phyloP scores from a whole-genome alignment of 2,329 filamentous ascomycete genomes.

The Venturia asperata region DNA sequence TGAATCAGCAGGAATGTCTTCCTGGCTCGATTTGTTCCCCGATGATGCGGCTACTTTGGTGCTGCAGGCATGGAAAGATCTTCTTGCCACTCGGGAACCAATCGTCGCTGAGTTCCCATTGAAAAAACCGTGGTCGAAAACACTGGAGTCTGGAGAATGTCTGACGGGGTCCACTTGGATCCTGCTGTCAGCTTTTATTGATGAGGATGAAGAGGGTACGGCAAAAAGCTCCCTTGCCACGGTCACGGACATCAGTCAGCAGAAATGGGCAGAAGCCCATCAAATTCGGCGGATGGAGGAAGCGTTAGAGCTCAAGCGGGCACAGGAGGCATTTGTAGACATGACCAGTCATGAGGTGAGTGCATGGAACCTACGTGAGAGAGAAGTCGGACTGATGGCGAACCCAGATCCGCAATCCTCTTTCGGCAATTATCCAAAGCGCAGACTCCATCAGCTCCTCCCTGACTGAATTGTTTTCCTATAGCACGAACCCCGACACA shows the following conservation, averaged over 20 bases:
- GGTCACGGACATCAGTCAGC: conserved; percentile 15
- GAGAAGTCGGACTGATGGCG: neutral
- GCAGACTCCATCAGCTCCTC: conserved; percentile 16
- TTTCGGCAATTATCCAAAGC: conserved; percentile 17
- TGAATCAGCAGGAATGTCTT: neutral
- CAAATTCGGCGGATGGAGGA: conserved; percentile 15
- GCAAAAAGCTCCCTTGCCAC: neutral
- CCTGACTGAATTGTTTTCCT: neutral
- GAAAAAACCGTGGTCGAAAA: neutral
- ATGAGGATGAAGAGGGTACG: conserved; percentile 14
- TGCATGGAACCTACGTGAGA: neutral
- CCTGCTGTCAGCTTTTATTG: conserved; percentile 3
- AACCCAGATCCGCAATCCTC: conserved; percentile 24
- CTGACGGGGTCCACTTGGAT: conserved; percentile 3
- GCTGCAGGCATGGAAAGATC: neutral
- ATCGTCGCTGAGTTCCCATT: neutral
- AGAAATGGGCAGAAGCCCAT: conserved; percentile 15
- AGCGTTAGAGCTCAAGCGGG: conserved; percentile 22
- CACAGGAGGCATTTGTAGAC: conserved; percentile 36
- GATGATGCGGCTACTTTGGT: neutral
- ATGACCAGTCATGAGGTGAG: conserved; percentile 21
- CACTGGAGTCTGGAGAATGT: neutral
- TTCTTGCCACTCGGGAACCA: neutral
- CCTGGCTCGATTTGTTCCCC: neutral
- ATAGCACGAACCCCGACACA: conserved; percentile 26